Evolutionary conservation across 2,329 filamentous ascomycete species (phyloP), one percentile per base, ranked within the genome.

Genomic region (Pseudogymnoascus sp.): DNA sequence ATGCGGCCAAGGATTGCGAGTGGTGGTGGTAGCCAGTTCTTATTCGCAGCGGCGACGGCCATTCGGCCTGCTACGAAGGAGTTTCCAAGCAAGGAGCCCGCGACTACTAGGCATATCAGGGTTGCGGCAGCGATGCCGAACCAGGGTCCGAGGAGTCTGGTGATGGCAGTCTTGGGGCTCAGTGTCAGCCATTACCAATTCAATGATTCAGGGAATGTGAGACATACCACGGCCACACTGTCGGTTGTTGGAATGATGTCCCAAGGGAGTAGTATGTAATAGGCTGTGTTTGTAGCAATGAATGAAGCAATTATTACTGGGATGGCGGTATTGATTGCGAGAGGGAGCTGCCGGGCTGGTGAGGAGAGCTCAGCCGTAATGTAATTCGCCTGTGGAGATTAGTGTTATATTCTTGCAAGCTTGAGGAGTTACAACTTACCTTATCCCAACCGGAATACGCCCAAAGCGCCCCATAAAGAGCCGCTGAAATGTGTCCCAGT

Each of bases 371-470:
- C 82, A 0, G 80, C 78, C 0, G 80, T 78, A 55, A 84, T 75
- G 66, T 84, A 84, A 60, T 83, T 79, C 3, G 81, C 81, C 80
- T 81, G 4, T 5, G 38, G n/a, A 21, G 4, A 39, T 67, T 2
- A 66, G 63, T 62, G 14, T 11, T 31, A 3, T 55, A 19, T 63
- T 62, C 55, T 45, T 37, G 45, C 14, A 29, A 11, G 7, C n/a
- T 10, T 19, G 43, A 43, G 4, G 29, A 23, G 61, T 19, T 43
- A n/a, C 10, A 59, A 68, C 77, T 74, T 39, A 82, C 83, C 74
- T 86, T 87, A 62, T 87, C 85, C 85, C 85, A 88, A 0, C 85
- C 85, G 0, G 82, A 84, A 64, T 86, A 88, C 0, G 82, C 84
- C 84, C 84, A 88, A 0, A 87, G 69, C 0, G 82, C 83, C 0